Evolutionary conservation across 2,329 filamentous ascomycete genomes (phyloP), one percentile per base, ranked within the genome.

Genomic region (Neurospora sp.): DNA sequence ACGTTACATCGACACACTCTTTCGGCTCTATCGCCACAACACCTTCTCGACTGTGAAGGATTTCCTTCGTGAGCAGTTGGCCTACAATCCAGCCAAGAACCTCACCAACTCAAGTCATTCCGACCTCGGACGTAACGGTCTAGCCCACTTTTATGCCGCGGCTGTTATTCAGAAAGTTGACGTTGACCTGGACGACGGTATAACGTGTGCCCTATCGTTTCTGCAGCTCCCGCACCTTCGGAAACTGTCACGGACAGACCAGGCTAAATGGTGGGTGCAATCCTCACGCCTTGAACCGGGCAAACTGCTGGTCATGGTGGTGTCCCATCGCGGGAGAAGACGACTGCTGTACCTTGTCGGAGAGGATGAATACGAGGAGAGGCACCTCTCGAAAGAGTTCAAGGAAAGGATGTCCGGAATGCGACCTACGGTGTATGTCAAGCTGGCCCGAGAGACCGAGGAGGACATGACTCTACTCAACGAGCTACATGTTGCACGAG

Each of bases 241-340:
- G 10, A 67, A 68, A 1, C 11, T 38, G 10, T 67, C 68, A 10
- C 2, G 23, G 1, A n/a, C 28, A 3, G 71, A 74, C 2, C 72
- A 71, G 13, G 70, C 68, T 13, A 70, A 68, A 0, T 76, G 75
- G 75, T 76, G 75, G 75, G 39, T 71, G 5, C 42, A 70, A 2
- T 75, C 74, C 1, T 72, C 73, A 23, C 69, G 74, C 17, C 70
- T 76, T 1, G 69, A 74, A 11, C 68, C 42, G 4, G 74, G 70
- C 11, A 69, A 71, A 2, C 70, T 76, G 3, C 46, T 74, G 33
- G 62, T 73, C 67, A 70, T 76, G 17, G 71, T 74, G 0, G 73
- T 75, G 3, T 69, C 70, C 9, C 17, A n/a, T 43, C 7, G 8
- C 1, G 40, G 17, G 17, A n/a, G 3, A n/a, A 43, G 40, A 9